Base-by-base conservation (phyloP, 805 yeast genomes). In the Candida rishiriensis region DNA sequence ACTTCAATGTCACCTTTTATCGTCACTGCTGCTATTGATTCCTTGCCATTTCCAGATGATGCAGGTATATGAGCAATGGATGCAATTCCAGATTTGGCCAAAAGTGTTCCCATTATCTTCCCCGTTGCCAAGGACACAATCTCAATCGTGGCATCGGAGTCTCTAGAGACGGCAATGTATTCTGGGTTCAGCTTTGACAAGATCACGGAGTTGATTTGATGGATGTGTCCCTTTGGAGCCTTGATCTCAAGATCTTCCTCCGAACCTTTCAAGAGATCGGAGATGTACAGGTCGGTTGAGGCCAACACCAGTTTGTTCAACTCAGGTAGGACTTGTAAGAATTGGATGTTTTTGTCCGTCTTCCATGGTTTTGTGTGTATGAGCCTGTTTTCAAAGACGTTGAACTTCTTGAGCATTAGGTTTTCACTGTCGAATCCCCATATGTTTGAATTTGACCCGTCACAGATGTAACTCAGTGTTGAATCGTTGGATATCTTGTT, bases 401-500 rank as follows among this genome's bases (percentile, higher is more conserved):
- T 53, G 44, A 48, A 61, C 46, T 43, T 49, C 48, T 57, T 65
- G 48, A 51, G 49, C 40, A 35, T 46, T 41, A 54, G 61, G 42
- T 46, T 36, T 36, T 53, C 44, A 40, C 60, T 42, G 51, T 69
- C 60, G 43, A 57, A 50, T 37, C 64, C 64, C 65, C 56, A 54
- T 50, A 58, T 49, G 50, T 46, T 53, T 36, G 53, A 38, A 48
- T 54, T 52, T 10, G 52, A 43, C 1, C 60, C 54, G 8, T 56
- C 56, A 18, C 64, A 53, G 29, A 64, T 52, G 31, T 54, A 51
- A 31, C 53, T 38, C n/a, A 64, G 58, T 14, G 59, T 49, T 1
- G 58, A 43, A 6, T 56, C 65, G 34, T 58, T 60, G 0, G 70
- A 52, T 28, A 72, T 68, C 47, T 71, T 69, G 45, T 61, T 61